Conservation (phyloP, 768 basidiomycete species). For the Trametes sanguinea region DNA sequence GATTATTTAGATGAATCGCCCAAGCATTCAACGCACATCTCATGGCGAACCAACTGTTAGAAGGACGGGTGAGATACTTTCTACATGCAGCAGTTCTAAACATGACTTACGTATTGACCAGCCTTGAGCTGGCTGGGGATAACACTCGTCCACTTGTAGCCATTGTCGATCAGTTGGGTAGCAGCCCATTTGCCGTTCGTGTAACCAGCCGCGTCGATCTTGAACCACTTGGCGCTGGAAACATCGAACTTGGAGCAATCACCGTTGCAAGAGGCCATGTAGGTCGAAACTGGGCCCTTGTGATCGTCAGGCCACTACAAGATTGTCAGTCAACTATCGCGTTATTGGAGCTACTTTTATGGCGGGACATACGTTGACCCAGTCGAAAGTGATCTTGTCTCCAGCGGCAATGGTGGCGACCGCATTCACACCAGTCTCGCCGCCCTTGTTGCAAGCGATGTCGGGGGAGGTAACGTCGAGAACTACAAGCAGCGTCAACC, state of each 20-base stretch:
- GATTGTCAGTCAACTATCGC: background rate
- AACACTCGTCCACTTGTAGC: constrained; percentile 44
- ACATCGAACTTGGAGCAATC: constrained; percentile 39
- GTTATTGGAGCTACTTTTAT: background rate
- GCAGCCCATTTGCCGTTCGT: constrained; percentile 46
- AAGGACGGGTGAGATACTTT: background rate
- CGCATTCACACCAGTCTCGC: constrained; percentile 34
- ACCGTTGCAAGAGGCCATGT: constrained; percentile 52
- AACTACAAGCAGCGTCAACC: constrained; percentile 16
- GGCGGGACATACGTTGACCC: constrained; percentile 42
- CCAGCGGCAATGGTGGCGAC: constrained; percentile 44
- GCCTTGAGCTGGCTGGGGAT: constrained; percentile 44
- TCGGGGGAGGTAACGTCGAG: constrained; percentile 36
- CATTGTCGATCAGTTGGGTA: constrained; percentile 43
- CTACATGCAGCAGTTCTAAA: background rate
- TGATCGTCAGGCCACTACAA: constrained; percentile 41
- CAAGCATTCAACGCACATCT: constrained; percentile 41
- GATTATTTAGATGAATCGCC: background rate
- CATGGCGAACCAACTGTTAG: constrained; percentile 46
- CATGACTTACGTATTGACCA: constrained; percentile 50
- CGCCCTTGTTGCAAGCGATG: constrained; percentile 47
- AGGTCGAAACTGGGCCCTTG: constrained; percentile 51
- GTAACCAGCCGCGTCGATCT: constrained; percentile 49
- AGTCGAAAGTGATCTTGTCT: constrained; percentile 44
- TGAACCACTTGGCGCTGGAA: constrained; percentile 49